These are phyloP conservation scores for Ramalina intermedia DNA, from an alignment of 495 filamentous ascomycete species.

Conservation along the genomic window DNA sequence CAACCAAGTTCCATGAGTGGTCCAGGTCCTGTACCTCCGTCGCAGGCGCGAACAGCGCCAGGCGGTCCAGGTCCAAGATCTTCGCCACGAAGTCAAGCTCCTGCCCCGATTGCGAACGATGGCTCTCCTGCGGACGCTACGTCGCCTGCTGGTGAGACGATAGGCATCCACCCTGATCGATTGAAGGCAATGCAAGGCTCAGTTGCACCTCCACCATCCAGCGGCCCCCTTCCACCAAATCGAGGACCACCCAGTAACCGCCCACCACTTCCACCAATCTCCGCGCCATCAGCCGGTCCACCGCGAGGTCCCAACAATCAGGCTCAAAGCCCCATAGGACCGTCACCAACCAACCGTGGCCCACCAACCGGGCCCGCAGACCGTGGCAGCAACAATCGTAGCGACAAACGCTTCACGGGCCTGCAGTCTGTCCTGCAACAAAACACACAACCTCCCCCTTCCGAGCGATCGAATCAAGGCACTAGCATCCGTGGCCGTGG, in stretches of 20 bases:
- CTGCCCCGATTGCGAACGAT: background rate
- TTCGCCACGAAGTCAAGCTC: constrained; percentile 7
- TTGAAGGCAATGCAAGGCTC: constrained; percentile 15
- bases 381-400: constrained; percentile 4
- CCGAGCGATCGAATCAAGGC: constrained; percentile 14
- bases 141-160: constrained; percentile 9
- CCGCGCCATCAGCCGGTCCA: constrained; percentile 3
- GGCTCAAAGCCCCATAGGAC: constrained; percentile 5
- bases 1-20: background rate
- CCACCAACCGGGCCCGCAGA: constrained; percentile 16
- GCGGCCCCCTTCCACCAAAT: constrained; percentile 1
- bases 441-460: background rate
- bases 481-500: constrained; percentile 17
- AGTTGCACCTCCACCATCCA: background rate
- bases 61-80: constrained; percentile 11
- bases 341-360: constrained; percentile 8
- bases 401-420: constrained; percentile 17
- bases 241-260: background rate
- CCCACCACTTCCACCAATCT: constrained; percentile 8
- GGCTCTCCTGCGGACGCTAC: constrained; percentile 6
- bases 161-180: constrained; percentile 17
- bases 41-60: constrained; percentile 10
- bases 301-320: constrained; percentile 10
- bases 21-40: constrained; percentile 1
- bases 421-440: constrained; percentile 16